Evolutionary conservation across 805 yeast species (phyloP), one percentile per base, ranked within the genome.

Genomic region (Myxozyma melibiosi): DNA sequence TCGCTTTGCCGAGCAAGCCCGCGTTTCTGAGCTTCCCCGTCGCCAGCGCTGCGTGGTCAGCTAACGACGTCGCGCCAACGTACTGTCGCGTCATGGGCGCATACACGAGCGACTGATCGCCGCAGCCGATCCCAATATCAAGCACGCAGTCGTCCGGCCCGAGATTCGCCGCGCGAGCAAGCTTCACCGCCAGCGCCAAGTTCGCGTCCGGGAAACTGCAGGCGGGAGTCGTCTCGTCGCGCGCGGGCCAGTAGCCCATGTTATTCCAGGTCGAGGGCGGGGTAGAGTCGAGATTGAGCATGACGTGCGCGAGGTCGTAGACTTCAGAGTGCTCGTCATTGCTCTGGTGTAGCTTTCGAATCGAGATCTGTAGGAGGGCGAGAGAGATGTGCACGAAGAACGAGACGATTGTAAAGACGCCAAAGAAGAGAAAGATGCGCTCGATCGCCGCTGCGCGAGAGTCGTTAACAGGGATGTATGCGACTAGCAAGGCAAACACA

Each of bases 111-210:
- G 63, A 11, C 40, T 59, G 63, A 33, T 59, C 63, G 11, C 63
- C 63, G 41, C 63, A 59, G 20, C 63, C 63, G 33, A 59, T 51
- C 4, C 63, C 63, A 25, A 59, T 42, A 40, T 59, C 63, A 6
- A 59, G 51, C 1, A 59, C 8, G 4, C 30, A 13, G 27, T 59
- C 63, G n/a, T 18, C 25, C 2, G 34, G 18, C 13, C 24, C 18
- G 5, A 59, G 47, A 22, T 24, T 18, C 7, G 63, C 63, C 6
- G 37, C 49, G 2, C 4, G n/a, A 2, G 61, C 37, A 24, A 59
- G 55, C 27, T 50, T 46, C 16, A 18, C 2, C 2, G 63, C 63
- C 7, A 59, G 46, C 2, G 16, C 14, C 6, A n/a, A n/a, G n/a
- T n/a, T n/a, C n/a, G n/a, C n/a, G n/a, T n/a, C n/a, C n/a, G n/a